Percentiles rank a stretch among this genome's conserved stretches.
Conservation (phyloP, 208 protist genomes). For the Trypanosoma platydactyli region DNA sequence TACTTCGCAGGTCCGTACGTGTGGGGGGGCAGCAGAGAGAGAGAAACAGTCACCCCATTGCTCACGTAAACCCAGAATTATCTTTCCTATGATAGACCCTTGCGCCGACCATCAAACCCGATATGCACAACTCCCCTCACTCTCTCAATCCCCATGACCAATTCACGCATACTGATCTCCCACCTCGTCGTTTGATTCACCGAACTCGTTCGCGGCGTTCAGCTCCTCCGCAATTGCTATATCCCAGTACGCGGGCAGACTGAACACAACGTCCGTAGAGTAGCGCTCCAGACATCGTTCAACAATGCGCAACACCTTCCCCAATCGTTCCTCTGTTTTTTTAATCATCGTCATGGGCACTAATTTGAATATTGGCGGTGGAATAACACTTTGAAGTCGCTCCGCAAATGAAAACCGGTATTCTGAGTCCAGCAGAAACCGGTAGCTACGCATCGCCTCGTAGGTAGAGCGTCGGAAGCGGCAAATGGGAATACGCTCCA, state of each 20-base stretch:
- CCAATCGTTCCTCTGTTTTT: slow-evolving; percentile 56
- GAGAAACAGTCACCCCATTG: too few species aligned
- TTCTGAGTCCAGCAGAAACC: slow-evolving; percentile 14
- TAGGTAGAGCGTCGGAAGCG: slow-evolving; percentile 68
- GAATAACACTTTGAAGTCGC: slow-evolving; percentile 33
- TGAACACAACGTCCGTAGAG: slow-evolving; percentile 49
- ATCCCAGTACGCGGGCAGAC: slow-evolving; percentile 62
- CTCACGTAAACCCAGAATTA: too few species aligned
- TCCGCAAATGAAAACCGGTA: slow-evolving; percentile 41
- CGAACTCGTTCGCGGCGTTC: slow-evolving; percentile 29
- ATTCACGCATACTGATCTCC: too few species aligned
- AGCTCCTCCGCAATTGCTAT: slow-evolving; percentile 65
- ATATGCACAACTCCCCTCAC: too few species aligned
- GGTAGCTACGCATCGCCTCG: slow-evolving; percentile 37
- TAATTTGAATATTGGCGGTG: slow-evolving; percentile 49
- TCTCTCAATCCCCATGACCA: too few species aligned
- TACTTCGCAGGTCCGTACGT: too few species aligned
- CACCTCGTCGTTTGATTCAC: too few species aligned
- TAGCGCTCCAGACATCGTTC: slow-evolving; percentile 51
- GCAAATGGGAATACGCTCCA: slow-evolving; percentile 56
- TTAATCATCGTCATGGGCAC: slow-evolving; percentile 42
- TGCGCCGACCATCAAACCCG: too few species aligned
- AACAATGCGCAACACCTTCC: slow-evolving; percentile 64
- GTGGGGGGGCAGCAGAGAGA: too few species aligned
- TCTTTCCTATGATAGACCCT: too few species aligned